A percentile compares a stretch with the other conserved stretches of the same genome.
phyloP scores from a whole-genome alignment of 331 rosid species.

The Spiraea crenata region DNA sequence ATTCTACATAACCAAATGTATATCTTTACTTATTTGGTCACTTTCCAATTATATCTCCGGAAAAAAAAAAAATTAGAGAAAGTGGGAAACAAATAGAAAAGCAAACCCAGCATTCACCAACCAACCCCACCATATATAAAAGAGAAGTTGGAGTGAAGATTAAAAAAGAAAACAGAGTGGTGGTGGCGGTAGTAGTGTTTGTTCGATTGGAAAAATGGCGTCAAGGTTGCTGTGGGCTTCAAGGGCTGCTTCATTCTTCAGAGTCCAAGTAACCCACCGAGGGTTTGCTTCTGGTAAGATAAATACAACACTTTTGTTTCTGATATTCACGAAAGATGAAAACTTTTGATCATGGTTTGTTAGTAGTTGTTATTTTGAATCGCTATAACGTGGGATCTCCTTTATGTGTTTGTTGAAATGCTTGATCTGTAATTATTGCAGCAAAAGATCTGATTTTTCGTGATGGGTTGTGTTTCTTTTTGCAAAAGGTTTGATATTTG shows the following conservation, averaged over 20 bases:
- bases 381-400: conserved; percentile 22
- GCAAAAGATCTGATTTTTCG: conserved; percentile 16
- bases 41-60: background rate
- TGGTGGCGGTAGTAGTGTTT: conserved; percentile 11
- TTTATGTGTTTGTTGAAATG: conserved; percentile 17
- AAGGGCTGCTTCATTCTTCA: conserved; percentile 75
- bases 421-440: conserved; percentile 23
- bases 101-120: background rate
- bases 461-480: conserved; percentile 3
- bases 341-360: background rate
- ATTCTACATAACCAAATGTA: too few relatives aligned
- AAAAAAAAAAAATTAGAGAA: background rate
- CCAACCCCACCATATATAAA: conserved; percentile 5
- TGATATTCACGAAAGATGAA: conserved; percentile 1
- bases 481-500: conserved; percentile 6
- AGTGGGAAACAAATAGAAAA: background rate
- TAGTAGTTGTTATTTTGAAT: background rate
- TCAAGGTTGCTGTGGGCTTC: conserved; percentile 79
- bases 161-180: background rate
- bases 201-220: conserved; percentile 50
- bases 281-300: conserved; percentile 69
- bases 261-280: conserved; percentile 60
- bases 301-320: too few relatives aligned
- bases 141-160: background rate
- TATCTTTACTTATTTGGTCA: background rate